A percentile compares a stretch with the other conserved stretches of the same genome.
phyloP scores from a whole-genome alignment of 768 basidiomycete species.

The Kwoniella mangroviensis region DNA sequence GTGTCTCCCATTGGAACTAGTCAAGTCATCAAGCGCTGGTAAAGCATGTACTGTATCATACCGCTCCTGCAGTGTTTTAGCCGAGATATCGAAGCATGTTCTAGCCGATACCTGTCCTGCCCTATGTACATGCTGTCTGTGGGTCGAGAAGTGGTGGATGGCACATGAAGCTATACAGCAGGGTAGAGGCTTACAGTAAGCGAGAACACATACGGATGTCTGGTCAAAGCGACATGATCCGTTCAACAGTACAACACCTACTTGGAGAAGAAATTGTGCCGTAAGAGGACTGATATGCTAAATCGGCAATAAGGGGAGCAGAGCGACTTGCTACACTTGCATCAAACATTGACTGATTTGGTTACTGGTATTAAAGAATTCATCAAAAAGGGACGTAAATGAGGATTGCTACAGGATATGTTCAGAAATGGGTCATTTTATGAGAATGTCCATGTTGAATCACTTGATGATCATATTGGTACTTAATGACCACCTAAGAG shows the following conservation, averaged over 20 bases:
- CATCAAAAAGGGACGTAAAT: background rate
- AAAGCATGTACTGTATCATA: no score
- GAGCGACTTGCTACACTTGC: background rate
- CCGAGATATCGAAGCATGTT: no score
- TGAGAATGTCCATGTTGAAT: no score
- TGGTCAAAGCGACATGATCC: background rate
- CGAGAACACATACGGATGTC: background rate
- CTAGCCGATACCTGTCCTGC: no score
- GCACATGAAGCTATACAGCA: no score
- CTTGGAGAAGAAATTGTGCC: no score
- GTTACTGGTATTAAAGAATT: background rate
- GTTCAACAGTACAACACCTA: background rate
- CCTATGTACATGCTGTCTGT: no score
- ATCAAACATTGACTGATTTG: background rate
- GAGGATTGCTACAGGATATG: constrained; percentile 5
- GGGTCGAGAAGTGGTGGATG: background rate
- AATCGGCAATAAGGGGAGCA: background rate
- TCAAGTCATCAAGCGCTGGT: no score
- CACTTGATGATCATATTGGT: no score
- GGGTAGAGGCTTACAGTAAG: background rate
- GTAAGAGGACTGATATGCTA: no score
- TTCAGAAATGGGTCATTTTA: background rate
- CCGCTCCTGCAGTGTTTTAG: no score
- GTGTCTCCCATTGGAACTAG: no score
- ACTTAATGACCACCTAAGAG: constrained; percentile 6